Evolutionary conservation across 2,329 filamentous ascomycete species (phyloP), one percentile per base, ranked within the genome.

Genomic region (Colletotrichum orchidophilum): DNA sequence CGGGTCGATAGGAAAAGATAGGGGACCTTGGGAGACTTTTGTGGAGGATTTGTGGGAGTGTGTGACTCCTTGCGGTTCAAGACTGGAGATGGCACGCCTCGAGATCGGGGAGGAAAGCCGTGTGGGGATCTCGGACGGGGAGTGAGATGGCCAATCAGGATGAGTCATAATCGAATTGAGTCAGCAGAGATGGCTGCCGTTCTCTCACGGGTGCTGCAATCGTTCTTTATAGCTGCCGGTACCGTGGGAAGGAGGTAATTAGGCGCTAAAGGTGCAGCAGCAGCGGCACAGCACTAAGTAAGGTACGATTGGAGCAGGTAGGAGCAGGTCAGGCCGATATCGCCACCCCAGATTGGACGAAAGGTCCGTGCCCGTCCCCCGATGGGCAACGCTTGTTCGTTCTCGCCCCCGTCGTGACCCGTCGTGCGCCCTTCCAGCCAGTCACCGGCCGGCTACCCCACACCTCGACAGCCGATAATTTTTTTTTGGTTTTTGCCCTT

Each of bases 291-390:
- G 57, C 64, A 31, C 31, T 18, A 49, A 52, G n/a, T 24, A n/a
- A 3, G 13, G 54, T 21, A 11, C 15, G 13, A 50, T 12, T 15
- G 27, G 46, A 52, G 42, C n/a, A n/a, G n/a, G n/a, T n/a, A n/a
- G 27, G 39, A 52, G n/a, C n/a, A 65, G 46, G 21, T 31, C 31
- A 35, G 61, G 64, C 68, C 68, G 68, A 71, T 71, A 71, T 71
- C 68, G 68, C 68, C 68, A 63, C 68, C 68, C 68, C 68, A 71
- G 68, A 71, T 59, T 68, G 68, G 64, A 50, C 8, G 8, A 15
- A 35, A 29, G 58, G 68, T 18, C 63, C 68, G 64, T 71, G 68
- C 68, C 13, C 8, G 2, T 11, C n/a, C 31, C 52, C 58, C 53
- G 53, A 60, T 46, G 39, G 31, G 58, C 53, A 63, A 53, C 58